phyloP scores from a whole-genome alignment of 2,329 filamentous ascomycete species.

The Pseudofabraea citricarpa region DNA sequence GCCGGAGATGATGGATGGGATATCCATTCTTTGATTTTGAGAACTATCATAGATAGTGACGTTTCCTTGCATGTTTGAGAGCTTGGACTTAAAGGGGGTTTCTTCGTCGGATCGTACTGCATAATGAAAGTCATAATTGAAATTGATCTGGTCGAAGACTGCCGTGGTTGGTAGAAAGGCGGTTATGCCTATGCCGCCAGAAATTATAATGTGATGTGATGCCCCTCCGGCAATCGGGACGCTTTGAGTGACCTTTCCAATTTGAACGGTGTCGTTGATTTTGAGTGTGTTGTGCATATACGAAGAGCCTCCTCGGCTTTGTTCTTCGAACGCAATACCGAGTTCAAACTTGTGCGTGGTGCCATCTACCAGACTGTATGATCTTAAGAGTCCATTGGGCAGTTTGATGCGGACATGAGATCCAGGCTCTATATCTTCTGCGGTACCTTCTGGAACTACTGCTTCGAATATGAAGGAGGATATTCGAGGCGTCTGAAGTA shows the following conservation, averaged over 20 bases:
- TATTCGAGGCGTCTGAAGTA: constrained; percentile 44
- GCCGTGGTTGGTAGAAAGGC: constrained; percentile 52
- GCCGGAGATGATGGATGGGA: constrained; percentile 38
- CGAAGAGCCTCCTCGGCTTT: constrained; percentile 54
- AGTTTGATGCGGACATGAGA: constrained; percentile 54
- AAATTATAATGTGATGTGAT: constrained; percentile 58
- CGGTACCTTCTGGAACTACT: constrained; percentile 28
- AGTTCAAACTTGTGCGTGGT: constrained; percentile 47
- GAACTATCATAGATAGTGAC: constrained; percentile 49
- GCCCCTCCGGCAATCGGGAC: constrained; percentile 41
- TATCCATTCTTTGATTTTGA: constrained; percentile 46
- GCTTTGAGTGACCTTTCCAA: constrained; percentile 45
- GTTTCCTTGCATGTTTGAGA: constrained; percentile 36
- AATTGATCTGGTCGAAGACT: constrained; percentile 38
- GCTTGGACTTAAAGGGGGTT: constrained; percentile 46
- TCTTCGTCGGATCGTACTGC: constrained; percentile 48
- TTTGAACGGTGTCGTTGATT: constrained; percentile 44
- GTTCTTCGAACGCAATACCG: constrained; percentile 50
- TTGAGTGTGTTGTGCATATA: constrained; percentile 48
- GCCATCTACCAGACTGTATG: constrained; percentile 56
- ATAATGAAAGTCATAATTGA: constrained; percentile 51
- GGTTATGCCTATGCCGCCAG: constrained; percentile 61
- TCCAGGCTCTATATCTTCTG: constrained; percentile 36
- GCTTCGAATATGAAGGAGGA: constrained; percentile 48
- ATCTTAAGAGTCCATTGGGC: constrained; percentile 48